Conservation (phyloP, 176 grass and related monocot species). For the Eleusine indica region DNA sequence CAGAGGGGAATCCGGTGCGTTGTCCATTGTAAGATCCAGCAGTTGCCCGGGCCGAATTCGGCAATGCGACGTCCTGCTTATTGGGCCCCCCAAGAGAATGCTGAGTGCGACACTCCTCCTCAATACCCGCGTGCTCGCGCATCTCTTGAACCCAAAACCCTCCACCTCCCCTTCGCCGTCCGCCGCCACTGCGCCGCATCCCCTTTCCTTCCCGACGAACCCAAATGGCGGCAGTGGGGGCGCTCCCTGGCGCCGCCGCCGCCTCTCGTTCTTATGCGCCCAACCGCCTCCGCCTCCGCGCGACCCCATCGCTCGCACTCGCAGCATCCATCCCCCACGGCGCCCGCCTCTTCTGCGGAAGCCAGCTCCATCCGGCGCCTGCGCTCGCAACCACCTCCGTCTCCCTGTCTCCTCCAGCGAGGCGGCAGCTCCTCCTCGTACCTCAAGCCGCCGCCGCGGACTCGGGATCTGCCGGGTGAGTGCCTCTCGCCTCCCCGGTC, state of each 20-base stretch:
- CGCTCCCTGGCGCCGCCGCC: constrained; percentile 33
- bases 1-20: too few species aligned
- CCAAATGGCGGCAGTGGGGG: constrained; percentile 56
- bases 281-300: neutral
- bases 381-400: constrained; percentile 22
- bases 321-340: constrained; percentile 42
- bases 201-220: neutral
- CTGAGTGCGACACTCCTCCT: too few species aligned
- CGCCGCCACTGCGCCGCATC: neutral
- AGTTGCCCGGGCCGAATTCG: too few species aligned
- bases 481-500: constrained; percentile 29
- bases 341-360: constrained; percentile 52
- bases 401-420: neutral
- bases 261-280: constrained; percentile 30
- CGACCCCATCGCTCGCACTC: neutral
- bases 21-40: too few species aligned
- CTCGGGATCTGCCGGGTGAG: constrained; percentile 58
- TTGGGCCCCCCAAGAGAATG: too few species aligned
- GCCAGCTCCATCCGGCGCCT: constrained; percentile 56
- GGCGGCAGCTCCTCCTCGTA: constrained; percentile 7
- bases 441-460: constrained; percentile 47
- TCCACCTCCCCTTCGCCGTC: neutral
- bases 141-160: neutral
- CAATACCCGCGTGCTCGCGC: too few species aligned
- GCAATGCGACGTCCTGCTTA: too few species aligned